Evolutionary conservation across 768 basidiomycete species (phyloP).

Genomic region (Trametes elegans): DNA sequence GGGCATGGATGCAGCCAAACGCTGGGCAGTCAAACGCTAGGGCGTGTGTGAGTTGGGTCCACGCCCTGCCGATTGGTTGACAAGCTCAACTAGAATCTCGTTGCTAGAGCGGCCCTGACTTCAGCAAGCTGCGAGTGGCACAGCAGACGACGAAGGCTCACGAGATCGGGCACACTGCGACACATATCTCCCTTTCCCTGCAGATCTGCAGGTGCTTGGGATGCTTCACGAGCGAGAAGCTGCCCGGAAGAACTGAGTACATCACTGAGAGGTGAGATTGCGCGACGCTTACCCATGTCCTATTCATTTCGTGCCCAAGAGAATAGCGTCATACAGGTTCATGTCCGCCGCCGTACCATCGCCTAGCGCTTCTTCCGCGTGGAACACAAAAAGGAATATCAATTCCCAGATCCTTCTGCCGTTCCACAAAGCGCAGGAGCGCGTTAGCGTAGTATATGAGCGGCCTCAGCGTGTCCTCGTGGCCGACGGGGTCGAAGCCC

Average conservation of each 20-base stretch:
- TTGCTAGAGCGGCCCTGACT: slow-evolving; percentile 42
- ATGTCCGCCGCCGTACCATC: slow-evolving; percentile 68
- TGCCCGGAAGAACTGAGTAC: slow-evolving; percentile 22
- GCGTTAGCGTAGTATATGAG: slow-evolving; percentile 60
- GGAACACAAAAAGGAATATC: slow-evolving; percentile 76
- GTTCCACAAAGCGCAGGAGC: slow-evolving; percentile 56
- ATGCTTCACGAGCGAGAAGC: slow-evolving; percentile 72
- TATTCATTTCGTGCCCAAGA: slow-evolving; percentile 77
- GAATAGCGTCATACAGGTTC: slow-evolving; percentile 76
- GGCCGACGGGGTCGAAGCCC: slow-evolving; percentile 79
- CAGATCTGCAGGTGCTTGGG: slow-evolving; percentile 68
- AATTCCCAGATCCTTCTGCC: slow-evolving; percentile 52
- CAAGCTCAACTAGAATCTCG: slow-evolving; percentile 55
- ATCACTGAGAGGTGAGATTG: not conserved
- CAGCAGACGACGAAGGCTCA: slow-evolving; percentile 35
- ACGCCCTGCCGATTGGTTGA: no score
- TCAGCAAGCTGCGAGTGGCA: not conserved
- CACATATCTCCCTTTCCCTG: slow-evolving; percentile 54
- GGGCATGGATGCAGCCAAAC: slow-evolving; percentile 74
- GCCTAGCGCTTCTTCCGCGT: slow-evolving; percentile 77
- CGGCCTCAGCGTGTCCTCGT: slow-evolving; percentile 59
- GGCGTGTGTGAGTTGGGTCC: no score
- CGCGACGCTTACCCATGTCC: slow-evolving; percentile 61
- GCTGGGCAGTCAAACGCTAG: no score
- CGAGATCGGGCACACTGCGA: slow-evolving; percentile 86